Percentiles rank a stretch among this genome's conserved stretches.
phyloP scores from a whole-genome alignment of 352 stramenopile species.

The Phytophthora boehmeriae region DNA sequence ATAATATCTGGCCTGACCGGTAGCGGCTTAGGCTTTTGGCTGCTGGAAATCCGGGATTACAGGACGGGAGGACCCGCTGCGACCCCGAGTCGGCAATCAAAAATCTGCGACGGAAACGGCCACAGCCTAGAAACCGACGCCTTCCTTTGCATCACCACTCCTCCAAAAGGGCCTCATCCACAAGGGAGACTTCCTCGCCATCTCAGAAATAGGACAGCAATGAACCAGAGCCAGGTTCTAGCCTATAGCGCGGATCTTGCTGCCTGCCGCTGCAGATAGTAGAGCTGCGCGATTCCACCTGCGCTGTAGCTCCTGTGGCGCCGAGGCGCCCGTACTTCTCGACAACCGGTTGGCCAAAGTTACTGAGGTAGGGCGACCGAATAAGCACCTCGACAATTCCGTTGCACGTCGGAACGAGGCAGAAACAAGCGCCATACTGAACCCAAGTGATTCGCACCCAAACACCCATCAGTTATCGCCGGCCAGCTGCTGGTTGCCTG shows the following conservation, averaged over 20 bases:
- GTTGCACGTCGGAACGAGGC: conserved; percentile 20
- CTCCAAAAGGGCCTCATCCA: no score
- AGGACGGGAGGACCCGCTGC: no score
- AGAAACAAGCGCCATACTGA: conserved; percentile 30
- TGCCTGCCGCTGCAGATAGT: conserved; percentile 5
- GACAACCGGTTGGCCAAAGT: background rate
- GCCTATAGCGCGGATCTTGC: no score
- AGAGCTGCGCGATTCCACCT: conserved; percentile 15
- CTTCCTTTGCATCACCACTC: no score
- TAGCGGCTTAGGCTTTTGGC: background rate
- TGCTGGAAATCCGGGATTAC: background rate
- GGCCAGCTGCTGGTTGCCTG: conserved; percentile 29
- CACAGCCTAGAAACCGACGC: background rate
- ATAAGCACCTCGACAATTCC: background rate
- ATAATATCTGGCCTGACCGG: background rate
- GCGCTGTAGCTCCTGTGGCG: background rate
- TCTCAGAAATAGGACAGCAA: conserved; percentile 5
- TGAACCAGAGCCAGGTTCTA: background rate
- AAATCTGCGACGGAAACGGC: conserved; percentile 18
- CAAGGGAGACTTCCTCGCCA: no score
- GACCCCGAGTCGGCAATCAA: background rate
- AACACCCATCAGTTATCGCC: conserved; percentile 17
- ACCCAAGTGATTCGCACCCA: background rate
- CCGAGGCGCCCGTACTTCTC: no score
- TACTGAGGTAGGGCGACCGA: background rate